phyloP scores from a whole-genome alignment of 1,284 basidiomycete species.

The Sporisorium exsertum region DNA sequence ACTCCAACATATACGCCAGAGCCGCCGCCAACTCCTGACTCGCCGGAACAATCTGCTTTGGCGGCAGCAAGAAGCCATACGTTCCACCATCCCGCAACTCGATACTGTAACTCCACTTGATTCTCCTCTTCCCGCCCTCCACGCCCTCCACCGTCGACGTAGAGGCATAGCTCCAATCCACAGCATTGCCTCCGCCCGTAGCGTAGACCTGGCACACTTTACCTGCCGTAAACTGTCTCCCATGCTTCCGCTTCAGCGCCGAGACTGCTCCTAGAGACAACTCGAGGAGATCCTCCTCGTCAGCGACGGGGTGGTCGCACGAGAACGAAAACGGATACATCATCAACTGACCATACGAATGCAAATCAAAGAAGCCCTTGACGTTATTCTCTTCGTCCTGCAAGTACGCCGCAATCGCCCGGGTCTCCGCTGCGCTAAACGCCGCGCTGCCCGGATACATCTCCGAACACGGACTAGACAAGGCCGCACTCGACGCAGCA shows the following conservation, averaged over 20 bases:
- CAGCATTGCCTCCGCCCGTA: constrained; percentile 69
- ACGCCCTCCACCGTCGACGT: constrained; percentile 74
- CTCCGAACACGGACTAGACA: constrained; percentile 31
- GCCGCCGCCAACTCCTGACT: constrained; percentile 64
- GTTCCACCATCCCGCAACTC: constrained; percentile 84
- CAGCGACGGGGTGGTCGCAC: constrained; percentile 77
- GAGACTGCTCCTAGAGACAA: constrained; percentile 79
- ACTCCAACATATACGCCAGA: constrained; percentile 43
- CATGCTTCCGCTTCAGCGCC: constrained; percentile 75
- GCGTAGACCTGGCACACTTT: constrained; percentile 75
- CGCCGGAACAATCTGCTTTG: constrained; percentile 79
- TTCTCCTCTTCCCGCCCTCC: constrained; percentile 73
- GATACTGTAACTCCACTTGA: constrained; percentile 81
- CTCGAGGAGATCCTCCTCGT: constrained; percentile 85
- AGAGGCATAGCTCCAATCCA: constrained; percentile 77
- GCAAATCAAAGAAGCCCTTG: constrained; percentile 79
- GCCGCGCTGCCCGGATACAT: constrained; percentile 38
- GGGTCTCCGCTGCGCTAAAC: constrained; percentile 80
- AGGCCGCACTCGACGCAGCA: constrained; percentile 73
- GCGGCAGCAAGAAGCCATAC: constrained; percentile 82
- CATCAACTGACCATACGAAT: constrained; percentile 81
- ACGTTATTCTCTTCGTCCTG: constrained; percentile 72
- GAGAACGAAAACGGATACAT: constrained; percentile 81
- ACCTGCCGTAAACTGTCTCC: constrained; percentile 75
- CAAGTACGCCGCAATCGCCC: constrained; percentile 79